Evolutionary conservation across 1,284 basidiomycete genomes (phyloP).

Genomic region (Inonotus obliquus): DNA sequence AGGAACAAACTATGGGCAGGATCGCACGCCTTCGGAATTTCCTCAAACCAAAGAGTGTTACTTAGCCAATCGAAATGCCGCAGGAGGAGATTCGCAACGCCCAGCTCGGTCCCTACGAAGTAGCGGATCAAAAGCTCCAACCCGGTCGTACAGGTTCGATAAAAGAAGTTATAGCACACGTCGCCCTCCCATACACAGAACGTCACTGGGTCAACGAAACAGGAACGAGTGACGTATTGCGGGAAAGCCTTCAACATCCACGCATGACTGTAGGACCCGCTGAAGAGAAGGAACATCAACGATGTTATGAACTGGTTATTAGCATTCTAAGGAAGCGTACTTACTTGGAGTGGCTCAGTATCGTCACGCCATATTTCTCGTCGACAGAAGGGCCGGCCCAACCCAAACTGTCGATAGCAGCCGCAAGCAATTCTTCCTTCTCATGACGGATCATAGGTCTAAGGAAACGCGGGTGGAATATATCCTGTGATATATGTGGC

Average conservation of each 20-base stretch:
- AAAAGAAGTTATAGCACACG: conserved; percentile 88
- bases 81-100: conserved; percentile 80
- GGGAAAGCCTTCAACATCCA: conserved; percentile 83
- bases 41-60: conserved; percentile 87
- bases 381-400: conserved; percentile 45
- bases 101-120: conserved; percentile 82
- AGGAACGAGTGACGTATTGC: conserved; percentile 64
- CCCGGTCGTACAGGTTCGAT: conserved; percentile 58
- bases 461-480: conserved; percentile 74
- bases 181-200: conserved; percentile 92
- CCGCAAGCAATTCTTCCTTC: conserved; percentile 54
- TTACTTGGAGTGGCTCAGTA: conserved; percentile 87
- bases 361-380: conserved; percentile 52
- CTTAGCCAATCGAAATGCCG: conserved; percentile 83
- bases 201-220: conserved; percentile 85
- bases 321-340: conserved; percentile 24
- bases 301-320: not conserved
- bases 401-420: conserved; percentile 56
- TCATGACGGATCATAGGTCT: conserved; percentile 62
- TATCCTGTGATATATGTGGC: conserved; percentile 79
- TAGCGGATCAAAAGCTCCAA: conserved; percentile 80
- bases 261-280: conserved; percentile 72
- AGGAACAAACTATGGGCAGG: conserved; percentile 60
- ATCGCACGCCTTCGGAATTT: conserved; percentile 75
- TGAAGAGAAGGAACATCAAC: conserved; percentile 25